A percentile compares a stretch with the other conserved stretches of the same genome.
These are phyloP conservation scores for Penicillium palitans DNA, from an alignment of 2,329 filamentous ascomycete species.

Conservation along the genomic window DNA sequence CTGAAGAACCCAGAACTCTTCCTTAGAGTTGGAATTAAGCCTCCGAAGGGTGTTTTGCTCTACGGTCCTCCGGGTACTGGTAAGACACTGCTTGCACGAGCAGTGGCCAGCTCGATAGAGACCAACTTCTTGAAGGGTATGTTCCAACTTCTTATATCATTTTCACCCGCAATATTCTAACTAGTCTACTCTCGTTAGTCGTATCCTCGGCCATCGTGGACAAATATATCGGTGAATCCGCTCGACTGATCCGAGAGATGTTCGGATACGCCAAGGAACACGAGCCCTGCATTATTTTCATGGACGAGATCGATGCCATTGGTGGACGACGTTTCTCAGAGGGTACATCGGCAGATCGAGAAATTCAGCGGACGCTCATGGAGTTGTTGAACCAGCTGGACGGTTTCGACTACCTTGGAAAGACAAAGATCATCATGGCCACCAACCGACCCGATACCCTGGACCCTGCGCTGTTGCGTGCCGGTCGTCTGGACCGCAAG, in stretches of 20 bases:
- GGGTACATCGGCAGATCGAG: conserved; percentile 93
- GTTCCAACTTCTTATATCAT: conserved; percentile 19
- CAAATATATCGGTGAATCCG: conserved; percentile 99
- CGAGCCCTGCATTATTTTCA: conserved; percentile 99
- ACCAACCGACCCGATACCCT: conserved; percentile 97
- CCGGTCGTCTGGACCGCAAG: conserved; percentile 92
- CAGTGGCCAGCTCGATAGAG: conserved; percentile 92
- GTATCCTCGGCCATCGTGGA: conserved; percentile 98
- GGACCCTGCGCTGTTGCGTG: conserved; percentile 87
- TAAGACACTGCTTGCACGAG: conserved; percentile 91
- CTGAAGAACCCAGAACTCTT: conserved; percentile 99
- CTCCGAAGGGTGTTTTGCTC: conserved; percentile 92
- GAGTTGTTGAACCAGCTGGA: conserved; percentile 98
- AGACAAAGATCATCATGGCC: conserved; percentile 99
- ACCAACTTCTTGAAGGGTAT: conserved; percentile 97
- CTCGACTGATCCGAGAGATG: conserved; percentile 96
- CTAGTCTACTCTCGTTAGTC: conserved; percentile 55
- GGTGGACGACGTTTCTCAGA: conserved; percentile 95
- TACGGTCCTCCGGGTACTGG: conserved; percentile 97
- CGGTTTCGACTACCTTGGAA: conserved; percentile 97
- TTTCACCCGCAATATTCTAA: conserved; percentile 7
- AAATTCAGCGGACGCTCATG: conserved; percentile 98
- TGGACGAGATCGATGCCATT: conserved; percentile 99
- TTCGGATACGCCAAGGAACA: conserved; percentile 99
- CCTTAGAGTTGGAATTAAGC: conserved; percentile 95